A percentile compares a stretch with the other conserved stretches of the same genome.
These are phyloP conservation scores for Picochlorum sp. DNA, from an alignment of 139 green algal species.

Conservation along the genomic window DNA sequence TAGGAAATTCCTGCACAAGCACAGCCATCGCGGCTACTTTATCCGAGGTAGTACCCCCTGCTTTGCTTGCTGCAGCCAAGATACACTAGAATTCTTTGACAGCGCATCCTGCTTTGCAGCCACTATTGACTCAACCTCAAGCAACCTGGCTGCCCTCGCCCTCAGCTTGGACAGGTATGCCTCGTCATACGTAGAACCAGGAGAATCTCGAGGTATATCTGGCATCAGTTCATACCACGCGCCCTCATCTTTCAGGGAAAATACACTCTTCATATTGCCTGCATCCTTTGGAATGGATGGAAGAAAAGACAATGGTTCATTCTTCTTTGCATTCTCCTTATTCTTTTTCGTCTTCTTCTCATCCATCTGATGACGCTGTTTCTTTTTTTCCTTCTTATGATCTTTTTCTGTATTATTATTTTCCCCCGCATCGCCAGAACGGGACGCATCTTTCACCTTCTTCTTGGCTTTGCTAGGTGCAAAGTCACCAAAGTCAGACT, in stretches of 20 bases:
- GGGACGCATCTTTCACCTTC: constrained; percentile 9
- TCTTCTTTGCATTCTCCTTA: neutral
- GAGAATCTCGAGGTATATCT: constrained; percentile 4
- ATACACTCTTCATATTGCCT: neutral
- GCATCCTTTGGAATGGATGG: constrained; percentile 8
- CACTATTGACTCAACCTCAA: constrained; percentile 3
- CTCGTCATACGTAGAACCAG: neutral
- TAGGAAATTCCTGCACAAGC: constrained; percentile 62
- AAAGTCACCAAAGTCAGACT: constrained; percentile 65
- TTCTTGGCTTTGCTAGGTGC: constrained; percentile 38
- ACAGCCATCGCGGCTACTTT: constrained; percentile 81
- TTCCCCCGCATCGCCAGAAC: too few relatives aligned
- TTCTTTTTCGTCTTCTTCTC: neutral
- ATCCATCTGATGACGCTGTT: neutral
- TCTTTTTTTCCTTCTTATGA: neutral
- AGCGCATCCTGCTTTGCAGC: constrained; percentile 45
- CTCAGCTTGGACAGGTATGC: neutral
- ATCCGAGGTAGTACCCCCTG: constrained; percentile 59
- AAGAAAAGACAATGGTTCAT: neutral
- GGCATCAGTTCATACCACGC: neutral
- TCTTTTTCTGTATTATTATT: neutral
- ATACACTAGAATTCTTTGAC: constrained; percentile 36
- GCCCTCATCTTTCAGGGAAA: constrained; percentile 2
- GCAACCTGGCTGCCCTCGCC: neutral
- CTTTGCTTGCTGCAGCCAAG: constrained; percentile 70